Evolutionary conservation across 176 grass and related monocot species (phyloP), one percentile per base, ranked within the genome.

Genomic region (Aegilops speltoides): DNA sequence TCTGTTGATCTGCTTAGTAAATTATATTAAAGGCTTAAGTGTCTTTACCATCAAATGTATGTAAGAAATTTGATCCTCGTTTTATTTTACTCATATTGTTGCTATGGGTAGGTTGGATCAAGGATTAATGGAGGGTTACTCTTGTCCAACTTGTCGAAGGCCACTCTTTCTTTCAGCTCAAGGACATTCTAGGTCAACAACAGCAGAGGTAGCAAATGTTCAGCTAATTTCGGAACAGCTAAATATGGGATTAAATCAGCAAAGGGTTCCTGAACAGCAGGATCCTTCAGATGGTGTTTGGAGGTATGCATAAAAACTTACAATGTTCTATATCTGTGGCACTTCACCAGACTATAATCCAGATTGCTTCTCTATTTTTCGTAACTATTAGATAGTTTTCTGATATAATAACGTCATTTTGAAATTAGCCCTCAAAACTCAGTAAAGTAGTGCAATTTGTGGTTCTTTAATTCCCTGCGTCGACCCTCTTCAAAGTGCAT

Each of bases 81-180:
- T 80, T 84, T 79, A 46, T 38, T 79, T 84, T 79, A 14, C 57
- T 34, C 28, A 76, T 46, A 59, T 61, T 73, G 36, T 71, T 78
- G 67, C 46, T 60, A 74, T 89, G 83, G 84, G 65, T 88, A 99
- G 97, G 97, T 91, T 99, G 78, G 97, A 99, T 89, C 94, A 99
- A 86, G 92, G 97, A 36, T 82, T 96, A 80, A 93, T 91, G 61
- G 97, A 99, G 43, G 92, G 85, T 62, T 99, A 99, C 83, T 97
- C 94, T 78, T 99, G 97, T 75, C 97, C 97, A 83, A 97, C 94
- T 82, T 99, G 97, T 87, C 87, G 94, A 86, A 94, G 97, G 85
- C 89, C 97, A 59, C 90, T 99, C 61, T 88, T 88, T 92, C 48
- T 90, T 64, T 89, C 90, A 56, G 87, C 86, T 73, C 87, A 91